Conservation (phyloP, 2,329 filamentous ascomycete species). For the Penicillium sp. region DNA sequence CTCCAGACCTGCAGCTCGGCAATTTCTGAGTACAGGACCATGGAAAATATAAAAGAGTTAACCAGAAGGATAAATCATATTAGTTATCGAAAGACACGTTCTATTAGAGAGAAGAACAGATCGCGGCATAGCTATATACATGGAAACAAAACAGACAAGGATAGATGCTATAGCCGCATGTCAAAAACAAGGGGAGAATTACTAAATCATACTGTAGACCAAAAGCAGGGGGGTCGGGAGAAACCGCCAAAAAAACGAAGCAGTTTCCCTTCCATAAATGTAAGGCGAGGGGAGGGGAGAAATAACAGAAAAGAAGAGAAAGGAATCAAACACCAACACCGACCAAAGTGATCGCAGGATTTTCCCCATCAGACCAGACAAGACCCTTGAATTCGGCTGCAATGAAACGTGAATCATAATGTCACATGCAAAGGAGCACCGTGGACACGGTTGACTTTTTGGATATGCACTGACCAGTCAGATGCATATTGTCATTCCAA, state of each 20-base stretch:
- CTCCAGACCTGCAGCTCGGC: neutral
- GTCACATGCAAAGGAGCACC: slow-evolving; percentile 25
- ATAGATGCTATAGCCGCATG: slow-evolving; percentile 21
- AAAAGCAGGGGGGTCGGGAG: slow-evolving; percentile 3
- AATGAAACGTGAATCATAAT: slow-evolving; percentile 34
- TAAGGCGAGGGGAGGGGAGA: neutral
- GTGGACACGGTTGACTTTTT: slow-evolving; percentile 5
- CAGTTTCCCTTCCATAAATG: slow-evolving; percentile 9
- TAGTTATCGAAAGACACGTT: slow-evolving; percentile 19
- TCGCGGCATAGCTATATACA: slow-evolving; percentile 29
- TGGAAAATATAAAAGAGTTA: neutral
- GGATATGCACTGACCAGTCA: slow-evolving; percentile 14
- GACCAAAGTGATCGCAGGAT: slow-evolving; percentile 17
- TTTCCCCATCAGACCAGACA: slow-evolving; percentile 17
- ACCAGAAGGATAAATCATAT: slow-evolving; percentile 19
- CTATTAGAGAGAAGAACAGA: slow-evolving; percentile 21
- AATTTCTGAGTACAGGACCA: neutral
- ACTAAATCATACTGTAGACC: slow-evolving; percentile 25
- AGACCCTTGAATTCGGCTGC: slow-evolving; percentile 14
- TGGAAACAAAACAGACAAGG: slow-evolving; percentile 12
- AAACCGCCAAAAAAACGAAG: neutral
- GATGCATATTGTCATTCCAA: slow-evolving; percentile 2
- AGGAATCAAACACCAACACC: slow-evolving; percentile 29
- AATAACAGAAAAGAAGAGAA: slow-evolving; percentile 12
- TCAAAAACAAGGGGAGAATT: slow-evolving; percentile 16